Base-by-base conservation (phyloP, 495 filamentous ascomycete species). In the Bryoglossum gracile region DNA sequence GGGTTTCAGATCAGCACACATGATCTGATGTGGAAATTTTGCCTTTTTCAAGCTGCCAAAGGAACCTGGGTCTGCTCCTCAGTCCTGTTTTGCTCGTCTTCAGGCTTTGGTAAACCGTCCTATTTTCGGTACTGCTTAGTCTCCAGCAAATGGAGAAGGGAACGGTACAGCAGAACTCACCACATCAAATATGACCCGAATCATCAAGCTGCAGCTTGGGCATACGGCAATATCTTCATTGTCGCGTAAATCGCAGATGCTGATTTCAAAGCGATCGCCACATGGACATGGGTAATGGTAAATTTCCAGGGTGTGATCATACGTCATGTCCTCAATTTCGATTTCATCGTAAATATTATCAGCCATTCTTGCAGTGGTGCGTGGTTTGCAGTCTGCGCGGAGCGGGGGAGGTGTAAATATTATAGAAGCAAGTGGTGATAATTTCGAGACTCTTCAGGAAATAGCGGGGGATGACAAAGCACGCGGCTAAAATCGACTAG, bases 261-360 rank as follows among this genome's bases (percentile, higher is more conserved):
- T 76, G 61, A 98, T 97, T 70, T 96, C 86, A 70, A 98, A 98
- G 28, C 88, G 83, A 69, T 98, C 92, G 65, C 92, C 92, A 65
- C 92, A 98, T 0, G 92, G 92, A 63, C 92, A 98, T 13, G 92
- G 92, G 65, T 89, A 95, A 65, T 89, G 86, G 68, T 95, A 98
- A 59, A 94, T 81, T 65, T 94, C 81, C 17, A 87, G 72, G 2
- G 74, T 74, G 19, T 81, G 68, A 65, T 98, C 89, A 66, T 80
- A 98, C 62, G 87, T 92, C 86, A 97, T 94, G 65, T 98, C 92
- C 65, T 98, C 92, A 75, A 98, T 96, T 64, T 98, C 92, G 69
- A 98, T 89, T 67, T 98, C 91, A 67, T 98, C 92, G 73, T 98
- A 98, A 60, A 95, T 84, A 48, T 73, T 68, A 38, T 86, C 84